Evolutionary conservation across 345 rosid species (phyloP).

Genomic region (Brassica rapa): DNA sequence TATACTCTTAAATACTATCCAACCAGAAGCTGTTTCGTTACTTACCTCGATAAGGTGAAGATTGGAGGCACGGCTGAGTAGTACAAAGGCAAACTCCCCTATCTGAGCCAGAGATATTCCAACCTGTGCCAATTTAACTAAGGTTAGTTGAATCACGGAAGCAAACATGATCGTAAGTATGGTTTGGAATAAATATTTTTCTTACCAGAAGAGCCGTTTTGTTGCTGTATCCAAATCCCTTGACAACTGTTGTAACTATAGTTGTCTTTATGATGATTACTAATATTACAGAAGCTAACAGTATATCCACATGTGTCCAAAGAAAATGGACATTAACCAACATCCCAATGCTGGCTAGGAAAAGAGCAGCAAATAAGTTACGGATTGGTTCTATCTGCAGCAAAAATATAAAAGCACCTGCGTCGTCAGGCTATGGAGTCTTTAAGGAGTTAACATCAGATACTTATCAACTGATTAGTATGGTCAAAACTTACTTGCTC

Average conservation of each 20-base stretch:
- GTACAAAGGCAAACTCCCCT: conserved; percentile 89
- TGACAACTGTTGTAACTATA: conserved; percentile 67
- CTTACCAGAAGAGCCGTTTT: conserved; percentile 73
- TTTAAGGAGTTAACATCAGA: not conserved
- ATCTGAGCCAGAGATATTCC: conserved; percentile 64
- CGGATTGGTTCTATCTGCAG: conserved; percentile 85
- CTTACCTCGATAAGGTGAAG: conserved; percentile 66
- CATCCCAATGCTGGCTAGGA: conserved; percentile 95
- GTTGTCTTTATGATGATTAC: conserved; percentile 73
- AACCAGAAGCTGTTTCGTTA: too few relatives aligned
- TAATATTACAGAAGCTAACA: conserved; percentile 75
- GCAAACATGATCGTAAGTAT: not conserved
- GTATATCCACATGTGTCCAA: conserved; percentile 87
- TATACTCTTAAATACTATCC: conserved; percentile 1
- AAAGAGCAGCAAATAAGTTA: conserved; percentile 87
- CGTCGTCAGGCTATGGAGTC: too few relatives aligned
- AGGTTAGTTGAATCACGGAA: not conserved
- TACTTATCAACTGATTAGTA: conserved; percentile 1
- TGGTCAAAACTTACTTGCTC: conserved; percentile 69
- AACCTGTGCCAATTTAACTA: conserved; percentile 30
- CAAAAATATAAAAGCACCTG: conserved; percentile 4
- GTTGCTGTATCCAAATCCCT: conserved; percentile 87
- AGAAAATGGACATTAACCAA: conserved; percentile 78
- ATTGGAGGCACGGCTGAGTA: conserved; percentile 91
- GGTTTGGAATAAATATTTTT: conserved; percentile 19